Evolutionary conservation across 805 yeast species (phyloP).

Genomic region (Yamadazyma laniorum): DNA sequence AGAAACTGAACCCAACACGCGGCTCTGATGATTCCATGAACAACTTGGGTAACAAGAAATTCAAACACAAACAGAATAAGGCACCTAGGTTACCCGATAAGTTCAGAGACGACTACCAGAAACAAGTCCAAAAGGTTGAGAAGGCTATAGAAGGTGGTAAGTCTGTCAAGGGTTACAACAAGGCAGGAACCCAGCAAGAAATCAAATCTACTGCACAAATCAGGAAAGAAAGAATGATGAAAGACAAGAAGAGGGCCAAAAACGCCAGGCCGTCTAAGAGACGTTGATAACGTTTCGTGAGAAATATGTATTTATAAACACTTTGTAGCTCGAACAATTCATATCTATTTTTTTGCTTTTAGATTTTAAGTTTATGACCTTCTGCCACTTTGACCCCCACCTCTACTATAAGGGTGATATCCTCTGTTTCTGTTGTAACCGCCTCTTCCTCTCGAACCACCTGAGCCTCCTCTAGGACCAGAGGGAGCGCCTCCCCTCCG

Average conservation of each 20-base stretch:
- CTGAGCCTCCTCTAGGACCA: constrained; percentile 27
- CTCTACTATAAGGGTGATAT: constrained; percentile 46
- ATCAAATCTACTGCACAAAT: constrained; percentile 70
- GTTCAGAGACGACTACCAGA: constrained; percentile 79
- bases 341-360: constrained; percentile 1
- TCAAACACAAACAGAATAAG: constrained; percentile 67
- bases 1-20: constrained; percentile 42
- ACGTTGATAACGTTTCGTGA: constrained; percentile 10
- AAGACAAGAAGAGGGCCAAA: constrained; percentile 77
- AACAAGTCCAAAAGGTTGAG: constrained; percentile 77
- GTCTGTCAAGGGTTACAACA: constrained; percentile 63
- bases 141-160: constrained; percentile 77
- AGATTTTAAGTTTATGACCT: no score
- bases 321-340: neutral
- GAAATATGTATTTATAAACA: no score
- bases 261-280: constrained; percentile 69
- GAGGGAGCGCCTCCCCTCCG: constrained; percentile 34
- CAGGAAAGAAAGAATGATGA: constrained; percentile 65
- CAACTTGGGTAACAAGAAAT: constrained; percentile 35
- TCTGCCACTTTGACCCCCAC: constrained; percentile 26
- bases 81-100: constrained; percentile 94
- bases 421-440: constrained; percentile 34
- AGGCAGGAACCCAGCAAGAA: constrained; percentile 51
- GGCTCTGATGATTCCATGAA: constrained; percentile 5
- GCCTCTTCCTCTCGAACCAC: constrained; percentile 28